phyloP scores from a whole-genome alignment of 2,329 filamentous ascomycete species.

The Xylaria sp. region DNA sequence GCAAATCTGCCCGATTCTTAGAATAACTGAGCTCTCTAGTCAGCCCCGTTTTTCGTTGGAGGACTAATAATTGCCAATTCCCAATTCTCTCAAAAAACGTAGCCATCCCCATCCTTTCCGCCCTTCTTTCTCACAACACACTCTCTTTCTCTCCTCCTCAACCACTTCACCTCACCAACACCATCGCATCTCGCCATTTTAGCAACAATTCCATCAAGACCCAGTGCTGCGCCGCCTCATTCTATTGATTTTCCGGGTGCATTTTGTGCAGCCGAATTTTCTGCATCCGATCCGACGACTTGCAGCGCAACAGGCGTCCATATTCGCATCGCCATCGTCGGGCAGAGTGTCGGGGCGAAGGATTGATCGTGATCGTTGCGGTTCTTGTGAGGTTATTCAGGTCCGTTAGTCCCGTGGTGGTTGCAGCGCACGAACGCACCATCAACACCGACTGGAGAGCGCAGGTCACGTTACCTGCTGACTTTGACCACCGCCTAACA shows the following conservation, averaged over 20 bases:
- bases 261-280: slow-evolving; percentile 24
- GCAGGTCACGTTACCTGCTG: slow-evolving; percentile 31
- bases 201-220: slow-evolving; percentile 34
- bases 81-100: slow-evolving; percentile 39
- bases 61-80: slow-evolving; percentile 42
- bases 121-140: slow-evolving; percentile 26
- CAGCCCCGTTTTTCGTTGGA: slow-evolving; percentile 47
- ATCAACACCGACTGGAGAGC: slow-evolving; percentile 27
- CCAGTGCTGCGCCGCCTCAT: slow-evolving; percentile 32
- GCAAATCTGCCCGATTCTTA: slow-evolving; percentile 30
- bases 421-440: slow-evolving; percentile 21
- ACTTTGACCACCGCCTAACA: slow-evolving; percentile 10
- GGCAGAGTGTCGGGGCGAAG: slow-evolving; percentile 14
- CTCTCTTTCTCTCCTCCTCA: slow-evolving; percentile 27
- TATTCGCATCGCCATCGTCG: slow-evolving; percentile 16
- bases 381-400: slow-evolving; percentile 32
- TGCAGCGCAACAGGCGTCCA: slow-evolving; percentile 9
- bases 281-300: slow-evolving; percentile 25
- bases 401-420: slow-evolving; percentile 18
- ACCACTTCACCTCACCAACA: slow-evolving; percentile 27
- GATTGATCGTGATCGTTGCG: slow-evolving; percentile 15
- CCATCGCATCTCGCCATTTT: slow-evolving; percentile 30
- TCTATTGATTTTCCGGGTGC: slow-evolving; percentile 27
- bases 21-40: slow-evolving; percentile 21
- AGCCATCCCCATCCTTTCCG: slow-evolving; percentile 45